Evolutionary conservation across 2,329 filamentous ascomycete species (phyloP).

Genomic region (Bipolaris sorokiniana): DNA sequence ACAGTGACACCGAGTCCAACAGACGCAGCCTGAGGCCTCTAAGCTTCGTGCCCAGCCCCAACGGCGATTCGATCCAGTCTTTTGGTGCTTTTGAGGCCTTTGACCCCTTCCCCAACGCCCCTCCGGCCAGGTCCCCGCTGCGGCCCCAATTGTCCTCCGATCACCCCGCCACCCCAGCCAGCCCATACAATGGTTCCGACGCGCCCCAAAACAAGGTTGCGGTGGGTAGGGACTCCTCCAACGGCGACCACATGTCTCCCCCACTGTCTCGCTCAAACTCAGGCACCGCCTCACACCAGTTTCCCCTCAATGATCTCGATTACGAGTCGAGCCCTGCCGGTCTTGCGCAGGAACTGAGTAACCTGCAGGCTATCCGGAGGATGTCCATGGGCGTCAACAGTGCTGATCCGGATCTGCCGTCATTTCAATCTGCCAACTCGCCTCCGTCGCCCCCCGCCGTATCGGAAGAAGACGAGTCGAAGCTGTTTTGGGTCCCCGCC

Average conservation of each 20-base stretch:
- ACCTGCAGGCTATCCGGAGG: conserved; percentile 84
- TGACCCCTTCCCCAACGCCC: conserved; percentile 44
- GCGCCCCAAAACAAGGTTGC: conserved; percentile 22
- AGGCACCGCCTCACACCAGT: conserved; percentile 62
- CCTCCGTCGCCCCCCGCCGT: conserved; percentile 71
- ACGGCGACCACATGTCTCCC: conserved; percentile 44
- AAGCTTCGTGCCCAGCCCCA: conserved; percentile 72
- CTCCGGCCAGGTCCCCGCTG: conserved; percentile 52
- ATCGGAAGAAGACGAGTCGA: conserved; percentile 82
- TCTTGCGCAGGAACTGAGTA: conserved; percentile 90
- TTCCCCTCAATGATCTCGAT: conserved; percentile 81
- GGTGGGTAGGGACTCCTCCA: conserved; percentile 21
- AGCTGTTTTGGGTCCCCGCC: conserved; percentile 94
- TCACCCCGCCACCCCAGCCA: conserved; percentile 19
- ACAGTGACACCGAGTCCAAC: conserved; percentile 64
- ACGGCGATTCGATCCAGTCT: conserved; percentile 56
- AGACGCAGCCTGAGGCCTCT: conserved; percentile 69
- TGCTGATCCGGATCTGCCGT: conserved; percentile 75
- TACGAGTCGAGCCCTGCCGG: conserved; percentile 90
- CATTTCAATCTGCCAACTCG: conserved; percentile 65
- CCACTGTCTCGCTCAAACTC: conserved; percentile 47
- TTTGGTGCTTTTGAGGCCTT: conserved; percentile 35
- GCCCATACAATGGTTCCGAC: conserved; percentile 26
- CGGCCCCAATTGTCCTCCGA: conserved; percentile 39
- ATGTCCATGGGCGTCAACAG: conserved; percentile 91